Conservation (phyloP, 2,329 filamentous ascomycete species). For the Torrubiella hemipterigena region DNA sequence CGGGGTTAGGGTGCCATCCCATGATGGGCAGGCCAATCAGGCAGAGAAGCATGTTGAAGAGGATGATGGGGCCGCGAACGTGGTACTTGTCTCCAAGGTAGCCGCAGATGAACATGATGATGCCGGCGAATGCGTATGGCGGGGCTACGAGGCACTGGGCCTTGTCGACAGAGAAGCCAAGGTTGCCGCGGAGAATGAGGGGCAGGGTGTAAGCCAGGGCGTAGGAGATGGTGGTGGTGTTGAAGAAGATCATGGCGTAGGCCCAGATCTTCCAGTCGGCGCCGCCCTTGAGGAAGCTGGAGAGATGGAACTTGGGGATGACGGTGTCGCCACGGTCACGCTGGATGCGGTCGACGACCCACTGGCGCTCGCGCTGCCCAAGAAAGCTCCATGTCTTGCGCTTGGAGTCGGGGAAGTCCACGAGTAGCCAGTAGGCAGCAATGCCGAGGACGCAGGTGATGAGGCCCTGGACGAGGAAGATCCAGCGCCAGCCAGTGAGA, state of each 20-base stretch:
- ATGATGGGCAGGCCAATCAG: conserved; percentile 62
- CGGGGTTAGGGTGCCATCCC: conserved; percentile 47
- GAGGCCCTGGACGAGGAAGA: conserved; percentile 44
- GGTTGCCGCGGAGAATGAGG: conserved; percentile 51
- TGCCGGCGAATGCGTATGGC: conserved; percentile 52
- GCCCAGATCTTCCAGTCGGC: conserved; percentile 48
- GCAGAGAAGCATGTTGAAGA: conserved; percentile 52
- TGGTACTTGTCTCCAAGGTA: conserved; percentile 57
- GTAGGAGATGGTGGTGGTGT: conserved; percentile 61
- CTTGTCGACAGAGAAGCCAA: conserved; percentile 52
- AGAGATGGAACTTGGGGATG: conserved; percentile 37
- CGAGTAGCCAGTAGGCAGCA: conserved; percentile 42
- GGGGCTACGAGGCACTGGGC: conserved; percentile 63
- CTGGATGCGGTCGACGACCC: conserved; percentile 41
- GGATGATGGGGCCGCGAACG: conserved; percentile 53
- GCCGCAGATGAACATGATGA: conserved; percentile 47
- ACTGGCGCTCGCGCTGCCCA: conserved; percentile 34
- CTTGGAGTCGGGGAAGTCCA: conserved; percentile 51
- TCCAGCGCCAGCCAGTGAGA: conserved; percentile 54
- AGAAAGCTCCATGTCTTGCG: conserved; percentile 42
- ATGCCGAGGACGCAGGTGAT: conserved; percentile 42
- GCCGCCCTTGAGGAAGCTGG: conserved; percentile 32
- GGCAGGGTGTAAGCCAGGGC: conserved; percentile 70
- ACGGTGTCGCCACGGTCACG: conserved; percentile 45
- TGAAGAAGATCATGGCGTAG: conserved; percentile 49